Evolutionary conservation across 805 yeast species (phyloP).

Genomic region (Metschnikowia arizonensis): DNA sequence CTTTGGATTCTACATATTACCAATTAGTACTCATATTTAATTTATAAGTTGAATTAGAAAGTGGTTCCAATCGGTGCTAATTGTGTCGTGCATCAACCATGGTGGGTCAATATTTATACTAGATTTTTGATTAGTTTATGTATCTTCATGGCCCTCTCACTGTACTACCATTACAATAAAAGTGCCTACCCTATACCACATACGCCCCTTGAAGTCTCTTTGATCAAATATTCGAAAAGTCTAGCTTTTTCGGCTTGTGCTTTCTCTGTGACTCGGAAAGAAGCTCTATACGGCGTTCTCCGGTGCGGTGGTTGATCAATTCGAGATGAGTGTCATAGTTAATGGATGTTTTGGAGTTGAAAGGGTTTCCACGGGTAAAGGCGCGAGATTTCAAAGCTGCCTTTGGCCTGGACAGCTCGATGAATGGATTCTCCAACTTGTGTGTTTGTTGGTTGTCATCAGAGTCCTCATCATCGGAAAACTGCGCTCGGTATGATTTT

Average conservation of each 20-base stretch:
- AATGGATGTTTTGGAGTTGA: conserved; percentile 15
- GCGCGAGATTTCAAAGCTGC: not conserved
- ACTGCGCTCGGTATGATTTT: conserved; percentile 26
- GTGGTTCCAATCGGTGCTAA: too few relatives aligned
- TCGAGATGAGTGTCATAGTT: conserved; percentile 39
- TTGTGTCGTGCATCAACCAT: too few relatives aligned
- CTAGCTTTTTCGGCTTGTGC: conserved; percentile 38
- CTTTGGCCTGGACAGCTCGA: not conserved
- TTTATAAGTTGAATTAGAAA: too few relatives aligned
- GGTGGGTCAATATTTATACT: too few relatives aligned
- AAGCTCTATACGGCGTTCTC: conserved; percentile 29
- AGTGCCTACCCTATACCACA: not conserved
- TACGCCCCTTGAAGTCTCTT: not conserved
- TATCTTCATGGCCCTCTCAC: too few relatives aligned
- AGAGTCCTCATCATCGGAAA: conserved; percentile 28
- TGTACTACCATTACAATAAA: too few relatives aligned
- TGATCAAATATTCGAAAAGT: conserved; percentile 18
- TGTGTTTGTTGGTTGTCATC: conserved; percentile 14
- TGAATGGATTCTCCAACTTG: conserved; percentile 11
- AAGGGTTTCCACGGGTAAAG: conserved; percentile 23
- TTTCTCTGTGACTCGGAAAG: conserved; percentile 28
- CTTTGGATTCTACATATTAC: too few relatives aligned
- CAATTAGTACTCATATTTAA: too few relatives aligned
- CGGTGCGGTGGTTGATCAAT: conserved; percentile 39
- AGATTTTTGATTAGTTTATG: too few relatives aligned